Conservation (phyloP, 306 rosid genomes). For the Castanea crenata region DNA sequence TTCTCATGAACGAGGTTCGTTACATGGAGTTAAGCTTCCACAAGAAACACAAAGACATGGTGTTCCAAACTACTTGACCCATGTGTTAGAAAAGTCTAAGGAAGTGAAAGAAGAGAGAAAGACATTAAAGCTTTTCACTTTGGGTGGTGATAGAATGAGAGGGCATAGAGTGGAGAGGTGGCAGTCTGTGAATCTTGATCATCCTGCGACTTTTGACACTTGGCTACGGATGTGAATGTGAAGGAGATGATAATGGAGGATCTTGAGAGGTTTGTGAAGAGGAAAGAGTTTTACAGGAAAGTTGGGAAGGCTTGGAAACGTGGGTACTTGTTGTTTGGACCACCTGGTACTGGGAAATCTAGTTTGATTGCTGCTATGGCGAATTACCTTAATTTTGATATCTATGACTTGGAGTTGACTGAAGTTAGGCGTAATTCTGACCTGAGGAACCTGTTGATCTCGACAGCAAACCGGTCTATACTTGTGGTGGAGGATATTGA, state of each 20-base stretch:
- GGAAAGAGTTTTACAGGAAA: conserved; percentile 25
- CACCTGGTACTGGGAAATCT: conserved; percentile 32
- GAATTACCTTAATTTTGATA: conserved; percentile 27
- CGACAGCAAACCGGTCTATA: conserved; percentile 15
- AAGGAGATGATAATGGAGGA: conserved; percentile 24
- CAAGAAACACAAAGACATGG: conserved; percentile 18
- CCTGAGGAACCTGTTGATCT: conserved; percentile 24
- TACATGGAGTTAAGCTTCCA: conserved; percentile 22
- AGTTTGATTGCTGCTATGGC: conserved; percentile 36
- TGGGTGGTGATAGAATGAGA: not conserved
- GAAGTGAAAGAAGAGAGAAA: conserved; percentile 8
- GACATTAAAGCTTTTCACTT: conserved; percentile 18
- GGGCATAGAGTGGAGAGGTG: conserved; percentile 1
- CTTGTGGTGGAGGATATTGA: conserved; percentile 36
- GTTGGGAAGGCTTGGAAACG: conserved; percentile 35
- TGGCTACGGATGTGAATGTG: conserved; percentile 26
- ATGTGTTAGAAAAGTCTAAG: conserved; percentile 10
- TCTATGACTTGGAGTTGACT: conserved; percentile 29
- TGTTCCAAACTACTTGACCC: conserved; percentile 10
- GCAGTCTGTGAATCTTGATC: conserved; percentile 17
- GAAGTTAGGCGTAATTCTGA: conserved; percentile 17
- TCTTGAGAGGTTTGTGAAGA: conserved; percentile 23
- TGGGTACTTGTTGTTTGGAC: conserved; percentile 32
- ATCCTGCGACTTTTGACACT: conserved; percentile 24
- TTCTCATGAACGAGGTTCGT: not conserved